Percentiles rank a stretch among this genome's conserved stretches.
phyloP scores from a whole-genome alignment of 257 asterid genomes.

The Plantago elongata region DNA sequence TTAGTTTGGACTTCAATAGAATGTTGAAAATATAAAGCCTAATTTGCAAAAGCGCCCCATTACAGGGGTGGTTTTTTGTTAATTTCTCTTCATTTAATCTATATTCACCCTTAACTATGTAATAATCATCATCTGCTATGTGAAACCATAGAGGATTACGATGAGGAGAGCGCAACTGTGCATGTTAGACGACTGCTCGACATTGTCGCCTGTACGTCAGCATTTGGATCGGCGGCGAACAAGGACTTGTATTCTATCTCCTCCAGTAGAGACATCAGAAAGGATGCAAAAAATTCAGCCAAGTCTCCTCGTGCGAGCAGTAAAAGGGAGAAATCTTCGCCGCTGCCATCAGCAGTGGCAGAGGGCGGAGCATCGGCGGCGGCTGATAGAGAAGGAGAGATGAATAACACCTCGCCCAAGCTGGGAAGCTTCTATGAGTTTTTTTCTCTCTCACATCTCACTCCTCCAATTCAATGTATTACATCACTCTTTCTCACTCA shows the following conservation, averaged over 20 bases:
- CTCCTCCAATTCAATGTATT: slow-evolving; percentile 89
- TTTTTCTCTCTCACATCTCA: slow-evolving; percentile 95
- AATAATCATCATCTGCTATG: background rate
- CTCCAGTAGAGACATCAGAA: slow-evolving; percentile 22
- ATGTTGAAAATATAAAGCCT: background rate
- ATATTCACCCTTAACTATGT: slow-evolving; percentile 23
- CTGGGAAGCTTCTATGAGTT: slow-evolving; percentile 92
- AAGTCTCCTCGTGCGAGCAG: slow-evolving; percentile 44
- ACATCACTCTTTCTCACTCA: slow-evolving; percentile 11
- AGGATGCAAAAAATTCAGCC: slow-evolving; percentile 61
- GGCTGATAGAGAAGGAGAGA: slow-evolving; percentile 67
- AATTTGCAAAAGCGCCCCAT: slow-evolving; percentile 1
- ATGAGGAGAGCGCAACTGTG: slow-evolving; percentile 76
- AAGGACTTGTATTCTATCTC: slow-evolving; percentile 26
- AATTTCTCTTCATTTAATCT: too few relatives aligned
- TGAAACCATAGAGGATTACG: slow-evolving; percentile 70
- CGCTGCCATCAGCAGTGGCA: slow-evolving; percentile 1
- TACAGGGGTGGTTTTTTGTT: too few relatives aligned
- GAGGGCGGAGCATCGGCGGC: slow-evolving; percentile 34
- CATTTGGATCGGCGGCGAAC: slow-evolving; percentile 73
- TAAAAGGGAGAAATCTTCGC: slow-evolving; percentile 42
- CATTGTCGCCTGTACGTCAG: slow-evolving; percentile 76
- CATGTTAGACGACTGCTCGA: slow-evolving; percentile 83
- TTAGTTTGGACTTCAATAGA: too few relatives aligned
- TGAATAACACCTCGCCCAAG: slow-evolving; percentile 76